Conservation (phyloP, 2,329 filamentous ascomycete genomes). For the Ophiognomonia clavigignenti-juglandacearum region DNA sequence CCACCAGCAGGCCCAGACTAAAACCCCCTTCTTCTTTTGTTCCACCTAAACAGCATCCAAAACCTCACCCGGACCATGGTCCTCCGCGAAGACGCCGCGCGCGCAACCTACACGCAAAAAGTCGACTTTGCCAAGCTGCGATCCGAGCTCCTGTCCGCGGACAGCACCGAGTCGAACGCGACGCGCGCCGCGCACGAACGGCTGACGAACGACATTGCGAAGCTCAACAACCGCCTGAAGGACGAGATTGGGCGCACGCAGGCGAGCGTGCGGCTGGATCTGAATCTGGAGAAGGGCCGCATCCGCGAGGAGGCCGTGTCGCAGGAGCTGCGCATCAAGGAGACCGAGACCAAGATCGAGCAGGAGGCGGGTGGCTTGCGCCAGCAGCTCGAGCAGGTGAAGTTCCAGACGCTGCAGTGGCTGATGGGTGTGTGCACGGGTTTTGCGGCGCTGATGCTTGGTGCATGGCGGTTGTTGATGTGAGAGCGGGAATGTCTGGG, state of each 20-base stretch:
- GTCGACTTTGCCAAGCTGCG: constrained; percentile 97
- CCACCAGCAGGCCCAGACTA: background rate
- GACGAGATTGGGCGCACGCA: constrained; percentile 95
- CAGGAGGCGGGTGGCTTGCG: constrained; percentile 88
- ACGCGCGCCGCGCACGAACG: constrained; percentile 89
- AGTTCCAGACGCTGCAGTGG: constrained; percentile 98
- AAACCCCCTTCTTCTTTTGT: constrained; percentile 1
- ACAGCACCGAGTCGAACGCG: constrained; percentile 84
- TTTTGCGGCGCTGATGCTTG: constrained; percentile 61
- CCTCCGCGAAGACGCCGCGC: constrained; percentile 84
- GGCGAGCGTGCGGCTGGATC: constrained; percentile 83
- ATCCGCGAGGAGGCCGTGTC: constrained; percentile 95
- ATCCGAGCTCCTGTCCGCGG: constrained; percentile 85
- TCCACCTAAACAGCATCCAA: constrained; percentile 62
- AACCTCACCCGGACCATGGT: constrained; percentile 98
- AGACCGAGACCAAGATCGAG: constrained; percentile 97
- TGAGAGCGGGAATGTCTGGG: too few species aligned
- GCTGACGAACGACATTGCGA: constrained; percentile 89
- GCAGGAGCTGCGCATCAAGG: constrained; percentile 97
- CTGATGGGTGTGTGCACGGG: constrained; percentile 79
- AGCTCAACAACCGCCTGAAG: constrained; percentile 80
- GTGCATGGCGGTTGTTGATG: constrained; percentile 68
- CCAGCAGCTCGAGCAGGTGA: constrained; percentile 93
- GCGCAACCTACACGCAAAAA: constrained; percentile 78
- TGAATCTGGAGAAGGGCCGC: constrained; percentile 94